Percentiles rank a stretch among this genome's conserved stretches.
These are phyloP conservation scores for Lipomyces spencermartinsiae DNA, from an alignment of 805 yeast genomes.

Conservation along the genomic window DNA sequence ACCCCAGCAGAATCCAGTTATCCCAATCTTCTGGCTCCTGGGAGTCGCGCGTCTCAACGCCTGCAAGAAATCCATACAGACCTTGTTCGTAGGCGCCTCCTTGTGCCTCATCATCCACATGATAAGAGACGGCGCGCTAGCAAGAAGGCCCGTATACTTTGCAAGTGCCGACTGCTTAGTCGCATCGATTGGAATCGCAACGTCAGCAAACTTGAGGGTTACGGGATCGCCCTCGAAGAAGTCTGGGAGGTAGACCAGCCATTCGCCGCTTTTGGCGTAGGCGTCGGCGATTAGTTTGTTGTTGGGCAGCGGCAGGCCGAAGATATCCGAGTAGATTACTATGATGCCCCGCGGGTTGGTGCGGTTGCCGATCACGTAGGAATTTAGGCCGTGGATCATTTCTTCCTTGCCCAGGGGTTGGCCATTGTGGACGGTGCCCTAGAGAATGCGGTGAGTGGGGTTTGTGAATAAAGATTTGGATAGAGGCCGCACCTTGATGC, in stretches of 20 bases:
- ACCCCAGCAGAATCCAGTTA: conserved; percentile 38
- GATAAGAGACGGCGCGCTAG: neutral
- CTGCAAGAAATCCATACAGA: conserved; percentile 11
- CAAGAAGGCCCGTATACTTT: conserved; percentile 10
- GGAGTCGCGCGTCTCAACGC: conserved; percentile 15
- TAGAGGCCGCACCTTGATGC: conserved; percentile 8
- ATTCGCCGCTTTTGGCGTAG: conserved; percentile 8
- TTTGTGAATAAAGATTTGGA: conserved; percentile 4
- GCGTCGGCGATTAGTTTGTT: conserved; percentile 12
- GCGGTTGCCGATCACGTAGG: conserved; percentile 13
- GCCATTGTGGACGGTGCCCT: conserved; percentile 10
- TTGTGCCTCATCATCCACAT: conserved; percentile 9
- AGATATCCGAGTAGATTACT: conserved; percentile 7
- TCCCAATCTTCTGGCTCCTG: conserved; percentile 10
- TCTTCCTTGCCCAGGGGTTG: conserved; percentile 13
- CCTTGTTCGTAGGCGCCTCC: conserved; percentile 7
- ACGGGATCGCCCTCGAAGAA: conserved; percentile 33
- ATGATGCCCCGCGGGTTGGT: conserved; percentile 11
- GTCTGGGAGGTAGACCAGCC: conserved; percentile 35
- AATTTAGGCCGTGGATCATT: conserved; percentile 1
- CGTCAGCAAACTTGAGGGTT: neutral
- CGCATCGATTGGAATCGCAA: conserved; percentile 5
- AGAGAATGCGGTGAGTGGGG: conserved; percentile 1
- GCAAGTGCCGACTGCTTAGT: conserved; percentile 7
- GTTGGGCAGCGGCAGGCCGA: conserved; percentile 13